Percentiles rank a stretch among this genome's conserved stretches.
Conservation (phyloP, 208 protist genomes). For the Novymonas esmeraldas region DNA sequence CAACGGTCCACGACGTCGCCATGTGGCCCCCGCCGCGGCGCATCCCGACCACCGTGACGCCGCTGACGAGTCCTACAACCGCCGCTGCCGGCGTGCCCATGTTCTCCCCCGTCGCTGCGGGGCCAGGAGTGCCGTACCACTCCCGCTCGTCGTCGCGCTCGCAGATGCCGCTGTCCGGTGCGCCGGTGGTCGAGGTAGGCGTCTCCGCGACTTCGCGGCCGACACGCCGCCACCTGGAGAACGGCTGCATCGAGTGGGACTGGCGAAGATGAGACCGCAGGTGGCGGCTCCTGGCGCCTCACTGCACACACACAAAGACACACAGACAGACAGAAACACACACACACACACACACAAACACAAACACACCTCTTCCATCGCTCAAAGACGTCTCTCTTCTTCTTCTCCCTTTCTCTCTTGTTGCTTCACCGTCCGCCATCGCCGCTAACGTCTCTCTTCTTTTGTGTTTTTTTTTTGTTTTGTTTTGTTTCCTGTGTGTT, state of each 20-base stretch:
- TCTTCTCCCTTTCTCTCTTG: no score
- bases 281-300: neutral
- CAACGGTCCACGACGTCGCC: conserved; percentile 7
- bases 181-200: neutral
- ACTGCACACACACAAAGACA: neutral
- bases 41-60: neutral
- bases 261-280: conserved; percentile 31
- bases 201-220: conserved; percentile 13
- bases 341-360: no score
- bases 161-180: conserved; percentile 7
- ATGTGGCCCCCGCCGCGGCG: conserved; percentile 14
- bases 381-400: no score
- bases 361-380: no score
- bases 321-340: no score
- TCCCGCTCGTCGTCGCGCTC: conserved; percentile 18
- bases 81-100: neutral
- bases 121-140: neutral
- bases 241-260: conserved; percentile 58
- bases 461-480: no score
- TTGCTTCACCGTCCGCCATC: no score
- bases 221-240: conserved; percentile 43
- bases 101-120: neutral
- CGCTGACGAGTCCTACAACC: neutral
- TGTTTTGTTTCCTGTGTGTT: no score
- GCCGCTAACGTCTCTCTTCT: no score